Conservation (phyloP, 495 filamentous ascomycete genomes). For the Rhizodiscina lignyota region DNA sequence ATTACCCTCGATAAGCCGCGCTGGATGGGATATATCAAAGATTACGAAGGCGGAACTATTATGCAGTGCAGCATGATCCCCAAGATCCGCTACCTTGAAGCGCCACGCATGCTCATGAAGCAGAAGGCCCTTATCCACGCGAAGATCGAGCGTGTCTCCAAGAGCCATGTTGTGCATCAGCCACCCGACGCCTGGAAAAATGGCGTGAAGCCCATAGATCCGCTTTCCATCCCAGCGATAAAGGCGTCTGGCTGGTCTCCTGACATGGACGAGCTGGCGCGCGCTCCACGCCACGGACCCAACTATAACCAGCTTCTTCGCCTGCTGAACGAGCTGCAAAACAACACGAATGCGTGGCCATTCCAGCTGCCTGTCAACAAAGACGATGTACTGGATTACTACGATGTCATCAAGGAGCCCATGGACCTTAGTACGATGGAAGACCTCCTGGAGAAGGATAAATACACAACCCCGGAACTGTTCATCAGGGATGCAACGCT, state of each 20-base stretch:
- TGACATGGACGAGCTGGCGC: constrained; percentile 92
- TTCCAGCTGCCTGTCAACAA: constrained; percentile 87
- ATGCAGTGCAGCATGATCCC: constrained; percentile 99
- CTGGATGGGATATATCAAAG: constrained; percentile 99
- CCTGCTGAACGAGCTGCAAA: constrained; percentile 89
- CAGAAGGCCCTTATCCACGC: constrained; percentile 89
- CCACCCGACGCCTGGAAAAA: constrained; percentile 78
- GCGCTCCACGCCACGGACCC: constrained; percentile 91
- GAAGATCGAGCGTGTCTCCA: constrained; percentile 84
- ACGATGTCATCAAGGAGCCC: constrained; percentile 93
- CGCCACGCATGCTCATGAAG: constrained; percentile 87
- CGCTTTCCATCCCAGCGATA: constrained; percentile 66
- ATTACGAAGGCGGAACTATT: constrained; percentile 96
- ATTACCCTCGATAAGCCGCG: constrained; percentile 78
- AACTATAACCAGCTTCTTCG: constrained; percentile 89
- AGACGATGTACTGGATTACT: constrained; percentile 93
- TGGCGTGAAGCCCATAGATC: constrained; percentile 54
- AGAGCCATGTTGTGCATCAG: constrained; percentile 71
- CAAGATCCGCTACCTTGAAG: constrained; percentile 83
- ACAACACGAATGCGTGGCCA: constrained; percentile 81
- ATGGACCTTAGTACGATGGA: constrained; percentile 98
- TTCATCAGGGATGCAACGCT: constrained; percentile 83
- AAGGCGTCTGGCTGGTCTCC: constrained; percentile 85
- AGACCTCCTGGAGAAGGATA: constrained; percentile 81
- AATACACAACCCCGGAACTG: constrained; percentile 80